Evolutionary conservation across 176 grass and related monocot genomes (phyloP), one percentile per base, ranked within the genome.

Genomic region (Lolium perenne): DNA sequence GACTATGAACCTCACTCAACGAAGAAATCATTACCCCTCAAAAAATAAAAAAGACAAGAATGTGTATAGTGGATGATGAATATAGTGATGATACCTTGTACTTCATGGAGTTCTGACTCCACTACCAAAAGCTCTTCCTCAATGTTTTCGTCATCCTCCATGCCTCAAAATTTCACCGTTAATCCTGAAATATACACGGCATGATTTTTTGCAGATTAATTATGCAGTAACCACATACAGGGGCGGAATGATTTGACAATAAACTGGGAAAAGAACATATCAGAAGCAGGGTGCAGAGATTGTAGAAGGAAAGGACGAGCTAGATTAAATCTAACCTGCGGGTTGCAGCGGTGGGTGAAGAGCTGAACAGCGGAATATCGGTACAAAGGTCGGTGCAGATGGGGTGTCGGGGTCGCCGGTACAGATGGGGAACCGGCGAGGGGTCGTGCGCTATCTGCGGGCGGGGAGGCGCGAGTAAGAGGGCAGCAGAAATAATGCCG

Each of bases 21-120:
- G 35, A 23, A 16, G 32, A 9, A 53, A 51, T 1, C 32, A 21
- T 69, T 84, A 66, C 29, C 21, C 7, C 60, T 82, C 20, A 79
- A 50, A 20, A 59, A 8, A 78, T 35, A 7, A 51, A 79, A 50
- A 20, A 59, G 14, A 78, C 22, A 7, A 51, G 40, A 57, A 58
- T 65, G 17, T 26, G 71, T 67, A n/a, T 7, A 47, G 49, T 4
- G 45, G 40, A 80, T 72, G 55, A 25, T 40, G 43, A 46, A 63
- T 47, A 71, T 45, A 74, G 32, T 71, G 70, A 75, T 69, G n/a
- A 87, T 89, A 95, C 95, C 93, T 98, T 94, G 93, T 56, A 98
- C 66, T 63, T 91, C 95, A 70, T 91, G 78, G 84, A 98, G 95
- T 87, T 98, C 78, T 16, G 86, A 79, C 81, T 95, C 91, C 65